Evolutionary conservation across 345 rosid species (phyloP), one percentile per base, ranked within the genome.

Genomic region (Bruguiera parviflora): DNA sequence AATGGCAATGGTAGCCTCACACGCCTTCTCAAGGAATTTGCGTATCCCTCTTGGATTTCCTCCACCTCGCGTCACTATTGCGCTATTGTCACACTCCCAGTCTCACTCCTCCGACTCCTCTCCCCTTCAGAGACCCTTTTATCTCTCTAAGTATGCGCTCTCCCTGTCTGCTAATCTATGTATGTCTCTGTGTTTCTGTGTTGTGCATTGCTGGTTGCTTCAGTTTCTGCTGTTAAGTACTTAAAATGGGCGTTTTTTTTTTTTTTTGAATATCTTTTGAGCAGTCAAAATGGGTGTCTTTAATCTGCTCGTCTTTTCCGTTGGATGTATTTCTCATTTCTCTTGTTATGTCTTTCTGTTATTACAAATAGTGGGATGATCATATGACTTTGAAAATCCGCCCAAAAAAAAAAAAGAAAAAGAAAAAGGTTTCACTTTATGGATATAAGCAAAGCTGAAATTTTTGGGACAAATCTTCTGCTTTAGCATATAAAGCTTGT

Each of bases 81-180:
- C 29, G 0, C 0, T 5, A 22, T 49, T 5, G 3, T 49, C 52
- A 2, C 61, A 37, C 35, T 29, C 70, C 47, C 5, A 11, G 63
- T 66, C 74, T 29, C 65, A 58, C 71, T 64, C 29, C 67, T 64
- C 29, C 51, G 58, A 15, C 69, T 24, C 29, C 55, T 24, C 47
- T 56, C 69, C 37, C 43, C 18, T 27, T 24, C 1, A 27, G 28
- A 18, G 57, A 65, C 53, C 67, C 47, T 5, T 47, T 60, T 68
- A 78, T 59, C 58, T 64, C 52, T 63, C 67, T 21, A 20, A 6
- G 91, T 85, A 78, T 81, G 79, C 75, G 60, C 33, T 33, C 63
- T 65, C 46, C 53, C 63, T 72, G 49, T 74, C 51, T 25, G 22
- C 58, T 20, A 28, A 4, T n/a, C 18, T 20, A 13, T 20, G 20